Evolutionary conservation across 192 early-diverging fungal genomes (phyloP), one percentile per base, ranked within the genome.

Genomic region (Rhizophagus sp.): DNA sequence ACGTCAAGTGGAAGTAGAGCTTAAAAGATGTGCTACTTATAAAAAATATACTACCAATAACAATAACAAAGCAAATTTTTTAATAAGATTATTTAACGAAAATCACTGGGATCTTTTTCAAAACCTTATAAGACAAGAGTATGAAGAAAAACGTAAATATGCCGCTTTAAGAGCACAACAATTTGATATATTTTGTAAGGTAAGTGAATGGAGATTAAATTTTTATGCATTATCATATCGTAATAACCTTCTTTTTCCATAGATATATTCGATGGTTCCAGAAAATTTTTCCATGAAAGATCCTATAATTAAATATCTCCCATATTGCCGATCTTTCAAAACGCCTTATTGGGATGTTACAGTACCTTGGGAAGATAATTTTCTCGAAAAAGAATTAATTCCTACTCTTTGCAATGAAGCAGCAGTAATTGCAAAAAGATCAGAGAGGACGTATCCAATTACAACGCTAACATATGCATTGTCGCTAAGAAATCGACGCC

Each of bases 211-310:
- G 67, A 8, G 4, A 33, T 22, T 69, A 39, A 34, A 41, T 22
- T 69, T n/a, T 36, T 67, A 27, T 33, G n/a, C 9, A 30, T 39
- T 19, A 22, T 69, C 25, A 69, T 13, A 22, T 44, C 25, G 39
- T 41, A 69, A 69, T 39, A 47, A 47, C 8, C 19, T 10, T 69
- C n/a, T 22, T 69, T 22, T 6, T 8, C 44, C 12, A 27, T 72
- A 72, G 70, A 24, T 50, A 47, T 27, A 49, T 72, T 72, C 70
- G 25, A n/a, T 72, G 70, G 30, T 72, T 49, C 44, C 70, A 25
- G n/a, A 24, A 25, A 24, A 50, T 27, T 49, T 34, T 25, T 25
- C 70, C 8, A 49, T 27, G 39, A 49, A 44, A 25, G 41, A 72
- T 72, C 41, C 70, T 6, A n/a, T 72, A 25, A n/a, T 72, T 72